Evolutionary conservation across 306 rosid genomes (phyloP).

Genomic region (Argentina anserina): DNA sequence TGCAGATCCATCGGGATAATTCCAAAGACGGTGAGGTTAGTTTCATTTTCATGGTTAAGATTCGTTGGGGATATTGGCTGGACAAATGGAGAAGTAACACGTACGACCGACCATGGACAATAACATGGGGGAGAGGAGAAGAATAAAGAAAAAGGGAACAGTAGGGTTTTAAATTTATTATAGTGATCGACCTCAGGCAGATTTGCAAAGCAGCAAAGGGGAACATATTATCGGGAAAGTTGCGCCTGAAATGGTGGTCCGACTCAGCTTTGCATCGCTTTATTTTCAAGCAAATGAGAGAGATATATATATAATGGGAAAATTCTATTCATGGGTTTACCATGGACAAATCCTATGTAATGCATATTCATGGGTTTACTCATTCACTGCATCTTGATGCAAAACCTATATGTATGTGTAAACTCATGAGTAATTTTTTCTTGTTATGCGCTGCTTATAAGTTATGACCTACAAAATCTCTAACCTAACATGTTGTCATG

Average conservation of each 20-base stretch:
- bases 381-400: too few species aligned
- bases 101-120: conserved; percentile 33
- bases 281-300: conserved; percentile 1
- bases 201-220: not conserved
- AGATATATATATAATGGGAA: not conserved
- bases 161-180: conserved; percentile 1
- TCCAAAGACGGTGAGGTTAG: conserved; percentile 26
- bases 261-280: conserved; percentile 10
- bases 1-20: conserved; percentile 34
- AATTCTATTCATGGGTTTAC: not conserved
- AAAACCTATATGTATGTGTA: too few species aligned
- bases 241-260: conserved; percentile 27
- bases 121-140: conserved; percentile 27
- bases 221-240: conserved; percentile 28
- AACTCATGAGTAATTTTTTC: too few species aligned
- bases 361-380: too few species aligned
- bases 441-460: too few species aligned
- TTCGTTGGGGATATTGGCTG: conserved; percentile 21
- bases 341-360: too few species aligned
- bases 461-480: too few species aligned
- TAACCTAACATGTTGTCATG: too few species aligned
- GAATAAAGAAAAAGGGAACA: conserved; percentile 21
- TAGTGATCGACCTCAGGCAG: conserved; percentile 2
- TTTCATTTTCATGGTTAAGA: conserved; percentile 31
- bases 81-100: conserved; percentile 35